These are phyloP conservation scores for Pichia heedii DNA, from an alignment of 805 yeast genomes.

Conservation along the genomic window DNA sequence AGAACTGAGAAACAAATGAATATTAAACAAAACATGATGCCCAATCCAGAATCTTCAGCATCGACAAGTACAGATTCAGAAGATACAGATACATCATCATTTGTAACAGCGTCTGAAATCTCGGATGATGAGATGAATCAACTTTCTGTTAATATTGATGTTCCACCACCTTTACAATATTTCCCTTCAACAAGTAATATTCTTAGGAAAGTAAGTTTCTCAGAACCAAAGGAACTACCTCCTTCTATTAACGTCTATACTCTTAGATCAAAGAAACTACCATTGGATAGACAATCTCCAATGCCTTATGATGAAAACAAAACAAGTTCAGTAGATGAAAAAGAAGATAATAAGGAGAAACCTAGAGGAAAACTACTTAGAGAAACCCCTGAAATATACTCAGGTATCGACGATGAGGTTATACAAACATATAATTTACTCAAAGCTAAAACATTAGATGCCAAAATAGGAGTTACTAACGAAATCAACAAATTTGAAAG, in stretches of 20 bases:
- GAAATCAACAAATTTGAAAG: constrained; percentile 12
- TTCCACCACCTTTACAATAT: constrained; percentile 1
- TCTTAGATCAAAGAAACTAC: constrained; percentile 5
- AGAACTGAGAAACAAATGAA: not conserved
- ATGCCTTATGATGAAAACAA: constrained; percentile 11
- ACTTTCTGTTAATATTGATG: not conserved
- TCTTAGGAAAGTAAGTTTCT: not conserved
- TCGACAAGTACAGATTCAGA: too few species aligned
- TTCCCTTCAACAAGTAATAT: not conserved
- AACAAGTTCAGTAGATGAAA: constrained; percentile 1
- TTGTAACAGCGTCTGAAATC: constrained; percentile 1
- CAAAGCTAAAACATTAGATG: constrained; percentile 6
- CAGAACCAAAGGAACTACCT: not conserved
- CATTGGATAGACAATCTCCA: constrained; percentile 5
- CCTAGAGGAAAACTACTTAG: not conserved
- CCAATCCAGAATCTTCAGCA: not conserved
- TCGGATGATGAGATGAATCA: not conserved
- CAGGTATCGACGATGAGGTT: constrained; percentile 4
- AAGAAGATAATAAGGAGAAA: not conserved
- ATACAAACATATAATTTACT: constrained; percentile 7
- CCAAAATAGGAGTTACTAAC: constrained; percentile 8
- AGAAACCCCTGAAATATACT: not conserved
- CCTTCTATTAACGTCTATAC: constrained; percentile 3
- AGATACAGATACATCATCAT: not conserved
- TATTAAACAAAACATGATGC: not conserved